Percentiles rank a stretch among this genome's conserved stretches.
These are phyloP conservation scores for Golubevia pallescens DNA, from an alignment of 1,284 basidiomycete genomes.

Conservation along the genomic window DNA sequence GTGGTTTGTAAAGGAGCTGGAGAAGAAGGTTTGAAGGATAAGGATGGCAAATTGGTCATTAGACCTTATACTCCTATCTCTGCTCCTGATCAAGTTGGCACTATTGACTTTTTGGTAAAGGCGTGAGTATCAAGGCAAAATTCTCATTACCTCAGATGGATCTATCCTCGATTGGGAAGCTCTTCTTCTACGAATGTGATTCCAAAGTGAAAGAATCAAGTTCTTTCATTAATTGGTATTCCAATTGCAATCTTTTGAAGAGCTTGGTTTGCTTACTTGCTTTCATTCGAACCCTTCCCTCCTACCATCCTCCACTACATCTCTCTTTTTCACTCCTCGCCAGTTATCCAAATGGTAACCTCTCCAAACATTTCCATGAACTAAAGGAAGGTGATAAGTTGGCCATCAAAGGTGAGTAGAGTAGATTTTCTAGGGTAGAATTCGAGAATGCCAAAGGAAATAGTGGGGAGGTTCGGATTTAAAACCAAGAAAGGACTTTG, in stretches of 20 bases:
- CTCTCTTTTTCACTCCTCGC: not conserved
- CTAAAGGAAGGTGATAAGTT: constrained; percentile 61
- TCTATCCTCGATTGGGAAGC: not conserved
- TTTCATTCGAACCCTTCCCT: not conserved
- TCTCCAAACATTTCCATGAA: constrained; percentile 53
- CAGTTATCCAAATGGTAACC: constrained; percentile 32
- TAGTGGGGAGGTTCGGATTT: too few relatives aligned
- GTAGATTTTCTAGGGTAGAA: too few relatives aligned
- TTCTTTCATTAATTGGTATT: not conserved
- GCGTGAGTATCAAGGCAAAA: constrained; percentile 14
- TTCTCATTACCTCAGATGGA: not conserved
- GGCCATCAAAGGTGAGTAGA: constrained; percentile 48
- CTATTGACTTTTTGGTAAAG: constrained; percentile 61
- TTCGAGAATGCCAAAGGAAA: too few relatives aligned
- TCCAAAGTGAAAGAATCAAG: not conserved
- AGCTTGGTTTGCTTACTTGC: not conserved
- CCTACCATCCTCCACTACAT: not conserved
- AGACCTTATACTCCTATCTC: constrained; percentile 61
- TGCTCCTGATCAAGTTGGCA: constrained; percentile 41
- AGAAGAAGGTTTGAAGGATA: constrained; percentile 46
- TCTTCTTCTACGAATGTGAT: not conserved
- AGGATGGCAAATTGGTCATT: constrained; percentile 58
- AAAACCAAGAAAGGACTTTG: too few relatives aligned
- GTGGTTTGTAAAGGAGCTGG: constrained; percentile 51
- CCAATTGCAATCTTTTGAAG: not conserved